phyloP scores from a whole-genome alignment of 192 early-diverging fungal genomes.

The Phlyctochytrium bullatum region DNA sequence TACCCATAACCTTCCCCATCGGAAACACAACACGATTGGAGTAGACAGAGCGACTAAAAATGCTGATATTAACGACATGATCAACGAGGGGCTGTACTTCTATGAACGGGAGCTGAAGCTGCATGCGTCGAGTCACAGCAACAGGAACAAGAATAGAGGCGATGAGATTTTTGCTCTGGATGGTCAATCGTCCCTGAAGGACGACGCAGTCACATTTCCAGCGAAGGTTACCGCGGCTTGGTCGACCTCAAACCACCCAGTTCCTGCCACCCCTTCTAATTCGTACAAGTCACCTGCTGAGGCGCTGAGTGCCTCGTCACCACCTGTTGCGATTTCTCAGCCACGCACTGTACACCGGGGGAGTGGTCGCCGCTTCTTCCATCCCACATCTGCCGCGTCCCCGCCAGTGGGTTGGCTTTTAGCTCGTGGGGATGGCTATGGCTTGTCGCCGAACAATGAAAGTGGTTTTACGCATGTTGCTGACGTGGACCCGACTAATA shows the following conservation, averaged over 20 bases:
- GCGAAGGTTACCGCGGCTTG: constrained; percentile 11
- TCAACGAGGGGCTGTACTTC: constrained; percentile 92
- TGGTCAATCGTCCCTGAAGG: constrained; percentile 9
- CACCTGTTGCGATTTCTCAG: not conserved
- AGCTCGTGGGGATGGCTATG: constrained; percentile 18
- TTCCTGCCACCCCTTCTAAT: not conserved
- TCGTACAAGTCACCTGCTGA: not conserved
- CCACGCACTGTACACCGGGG: not conserved
- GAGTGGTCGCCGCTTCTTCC: constrained; percentile 26
- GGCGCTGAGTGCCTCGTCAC: not conserved
- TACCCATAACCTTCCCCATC: constrained; percentile 42
- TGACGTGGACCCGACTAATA: too few species aligned
- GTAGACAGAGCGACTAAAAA: constrained; percentile 77
- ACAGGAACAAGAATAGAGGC: not conserved
- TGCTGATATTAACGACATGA: constrained; percentile 85
- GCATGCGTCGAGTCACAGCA: not conserved
- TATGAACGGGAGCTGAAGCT: constrained; percentile 59
- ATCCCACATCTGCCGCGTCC: constrained; percentile 32
- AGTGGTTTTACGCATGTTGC: too few species aligned
- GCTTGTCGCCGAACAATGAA: constrained; percentile 10
- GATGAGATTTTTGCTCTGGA: too few species aligned
- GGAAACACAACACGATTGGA: constrained; percentile 57
- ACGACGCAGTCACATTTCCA: constrained; percentile 15
- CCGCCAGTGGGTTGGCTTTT: constrained; percentile 52
- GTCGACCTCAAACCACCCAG: not conserved